Conservation (phyloP, 495 filamentous ascomycete species). For the Talaromyces trachyspermus region DNA sequence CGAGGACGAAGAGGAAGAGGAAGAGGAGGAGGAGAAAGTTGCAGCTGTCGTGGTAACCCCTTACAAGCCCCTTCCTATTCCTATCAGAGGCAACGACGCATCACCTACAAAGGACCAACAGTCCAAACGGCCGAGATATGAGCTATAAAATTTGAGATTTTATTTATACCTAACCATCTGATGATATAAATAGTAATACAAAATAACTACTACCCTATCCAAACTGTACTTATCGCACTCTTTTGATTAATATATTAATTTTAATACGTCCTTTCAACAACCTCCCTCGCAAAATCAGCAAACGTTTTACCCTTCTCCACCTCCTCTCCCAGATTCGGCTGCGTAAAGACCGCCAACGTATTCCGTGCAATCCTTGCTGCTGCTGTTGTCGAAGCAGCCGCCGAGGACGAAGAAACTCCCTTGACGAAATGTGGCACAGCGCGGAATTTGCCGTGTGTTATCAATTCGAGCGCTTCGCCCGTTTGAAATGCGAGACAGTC, state of each 20-base stretch:
- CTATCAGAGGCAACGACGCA: neutral
- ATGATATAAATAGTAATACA: neutral
- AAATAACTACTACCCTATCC: neutral
- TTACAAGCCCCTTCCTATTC: slow-evolving; percentile 11
- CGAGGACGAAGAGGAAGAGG: slow-evolving; percentile 7
- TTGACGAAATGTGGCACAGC: slow-evolving; percentile 96
- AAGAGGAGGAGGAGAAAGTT: slow-evolving; percentile 8
- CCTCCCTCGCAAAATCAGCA: slow-evolving; percentile 78
- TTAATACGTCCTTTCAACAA: slow-evolving; percentile 72
- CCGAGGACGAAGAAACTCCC: slow-evolving; percentile 39
- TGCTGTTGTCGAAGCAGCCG: slow-evolving; percentile 22
- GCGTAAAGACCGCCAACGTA: slow-evolving; percentile 94
- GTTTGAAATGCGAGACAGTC: slow-evolving; percentile 96
- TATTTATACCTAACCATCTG: neutral
- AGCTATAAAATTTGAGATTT: neutral
- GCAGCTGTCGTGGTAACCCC: slow-evolving; percentile 11
- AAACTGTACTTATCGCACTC: too few species aligned
- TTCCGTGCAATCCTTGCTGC: slow-evolving; percentile 66
- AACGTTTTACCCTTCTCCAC: slow-evolving; percentile 70
- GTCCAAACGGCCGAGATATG: slow-evolving; percentile 3
- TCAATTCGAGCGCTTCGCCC: slow-evolving; percentile 81
- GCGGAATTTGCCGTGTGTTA: slow-evolving; percentile 80
- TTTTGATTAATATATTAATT: neutral
- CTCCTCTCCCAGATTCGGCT: slow-evolving; percentile 85
- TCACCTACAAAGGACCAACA: slow-evolving; percentile 1